Percentiles rank a stretch among this genome's conserved stretches.
Conservation (phyloP, 2,329 filamentous ascomycete genomes). For the Cladosporium sp. region DNA sequence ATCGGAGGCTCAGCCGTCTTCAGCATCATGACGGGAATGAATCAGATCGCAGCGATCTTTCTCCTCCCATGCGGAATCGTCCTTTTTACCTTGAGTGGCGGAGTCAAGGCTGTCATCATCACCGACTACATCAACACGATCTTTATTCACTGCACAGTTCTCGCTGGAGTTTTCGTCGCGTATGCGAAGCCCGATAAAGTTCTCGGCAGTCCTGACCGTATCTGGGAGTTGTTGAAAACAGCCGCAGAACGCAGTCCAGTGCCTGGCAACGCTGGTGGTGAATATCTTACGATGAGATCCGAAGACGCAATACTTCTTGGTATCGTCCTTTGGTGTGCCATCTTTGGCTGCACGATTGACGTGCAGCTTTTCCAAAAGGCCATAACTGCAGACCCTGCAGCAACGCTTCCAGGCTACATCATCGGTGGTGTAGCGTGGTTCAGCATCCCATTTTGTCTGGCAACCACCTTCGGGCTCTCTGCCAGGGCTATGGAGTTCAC, state of each 20-base stretch:
- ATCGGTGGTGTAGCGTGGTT: conserved; percentile 85
- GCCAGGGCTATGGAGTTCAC: conserved; percentile 66
- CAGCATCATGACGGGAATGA: conserved; percentile 63
- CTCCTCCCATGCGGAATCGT: conserved; percentile 22
- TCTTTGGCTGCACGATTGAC: conserved; percentile 58
- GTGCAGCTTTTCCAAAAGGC: conserved; percentile 90
- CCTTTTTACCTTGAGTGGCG: conserved; percentile 22
- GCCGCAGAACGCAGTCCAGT: conserved; percentile 18
- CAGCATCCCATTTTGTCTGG: conserved; percentile 82
- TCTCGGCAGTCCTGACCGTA: conserved; percentile 17
- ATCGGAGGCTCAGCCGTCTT: conserved; percentile 76
- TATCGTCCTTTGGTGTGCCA: conserved; percentile 11
- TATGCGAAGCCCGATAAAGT: conserved; percentile 15
- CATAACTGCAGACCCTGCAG: conserved; percentile 77
- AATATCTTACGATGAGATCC: conserved; percentile 19
- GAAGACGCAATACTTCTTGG: conserved; percentile 6
- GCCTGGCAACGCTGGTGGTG: conserved; percentile 22
- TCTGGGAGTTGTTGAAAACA: conserved; percentile 22
- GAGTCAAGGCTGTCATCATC: conserved; percentile 21
- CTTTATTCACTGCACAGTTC: conserved; percentile 19
- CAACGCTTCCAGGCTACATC: conserved; percentile 82
- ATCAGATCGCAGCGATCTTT: conserved; percentile 75
- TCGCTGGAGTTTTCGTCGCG: conserved; percentile 17
- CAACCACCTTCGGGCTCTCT: conserved; percentile 80
- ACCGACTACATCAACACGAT: conserved; percentile 22